These are phyloP conservation scores for Nephelium lappaceum DNA, from an alignment of 345 rosid genomes.

Conservation along the genomic window DNA sequence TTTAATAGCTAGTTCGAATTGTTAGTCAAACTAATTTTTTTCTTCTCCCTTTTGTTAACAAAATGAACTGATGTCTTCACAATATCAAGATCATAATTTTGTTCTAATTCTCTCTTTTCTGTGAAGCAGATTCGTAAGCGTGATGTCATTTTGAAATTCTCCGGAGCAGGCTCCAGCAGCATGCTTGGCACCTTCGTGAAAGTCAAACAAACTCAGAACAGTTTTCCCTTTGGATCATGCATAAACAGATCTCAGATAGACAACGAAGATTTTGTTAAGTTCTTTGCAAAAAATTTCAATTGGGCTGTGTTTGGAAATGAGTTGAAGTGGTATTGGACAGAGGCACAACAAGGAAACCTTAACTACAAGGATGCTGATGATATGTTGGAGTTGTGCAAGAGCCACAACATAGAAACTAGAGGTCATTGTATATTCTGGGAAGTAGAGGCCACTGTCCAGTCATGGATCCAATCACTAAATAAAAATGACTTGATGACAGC, in stretches of 20 bases:
- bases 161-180: slow-evolving; percentile 43
- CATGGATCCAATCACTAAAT: slow-evolving; percentile 72
- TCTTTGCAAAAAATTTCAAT: slow-evolving; percentile 72
- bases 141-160: slow-evolving; percentile 65
- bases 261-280: slow-evolving; percentile 85
- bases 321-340: slow-evolving; percentile 98
- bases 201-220: slow-evolving; percentile 67
- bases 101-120: slow-evolving; percentile 16
- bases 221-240: slow-evolving; percentile 89
- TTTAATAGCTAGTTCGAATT: not conserved
- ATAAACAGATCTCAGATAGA: slow-evolving; percentile 78
- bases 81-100: not conserved
- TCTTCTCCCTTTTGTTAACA: not conserved
- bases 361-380: slow-evolving; percentile 88
- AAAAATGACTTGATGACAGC: slow-evolving; percentile 55
- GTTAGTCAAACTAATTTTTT: not conserved
- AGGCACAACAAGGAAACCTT: slow-evolving; percentile 70
- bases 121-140: slow-evolving; percentile 78
- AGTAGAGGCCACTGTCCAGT: slow-evolving; percentile 74
- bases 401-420: slow-evolving; percentile 58
- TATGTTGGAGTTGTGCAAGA: slow-evolving; percentile 72
- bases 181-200: slow-evolving; percentile 53
- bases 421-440: slow-evolving; percentile 99
- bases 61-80: not conserved
- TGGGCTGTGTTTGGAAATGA: slow-evolving; percentile 98